Conservation (phyloP, 805 yeast genomes). For the Pichia gijzeniarum region DNA sequence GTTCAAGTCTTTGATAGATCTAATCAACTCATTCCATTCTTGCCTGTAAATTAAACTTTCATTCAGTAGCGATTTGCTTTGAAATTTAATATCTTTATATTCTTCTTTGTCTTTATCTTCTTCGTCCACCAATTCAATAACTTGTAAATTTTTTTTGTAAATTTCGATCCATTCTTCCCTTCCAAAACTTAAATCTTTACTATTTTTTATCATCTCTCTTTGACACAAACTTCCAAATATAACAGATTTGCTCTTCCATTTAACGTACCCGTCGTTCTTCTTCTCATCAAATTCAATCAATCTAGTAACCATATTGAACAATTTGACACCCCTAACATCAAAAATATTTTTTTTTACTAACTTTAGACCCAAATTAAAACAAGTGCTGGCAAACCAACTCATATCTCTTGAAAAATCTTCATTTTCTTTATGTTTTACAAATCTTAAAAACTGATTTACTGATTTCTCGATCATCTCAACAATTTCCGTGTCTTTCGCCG, state of each 20-base stretch:
- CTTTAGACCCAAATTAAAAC: slow-evolving; percentile 12
- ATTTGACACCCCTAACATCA: slow-evolving; percentile 6
- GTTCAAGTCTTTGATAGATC: not conserved
- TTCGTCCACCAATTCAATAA: not conserved
- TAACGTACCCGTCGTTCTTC: not conserved
- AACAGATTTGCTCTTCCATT: slow-evolving; percentile 9
- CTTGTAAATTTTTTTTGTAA: not conserved
- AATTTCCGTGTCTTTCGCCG: not conserved
- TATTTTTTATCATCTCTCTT: not conserved
- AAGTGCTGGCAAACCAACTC: slow-evolving; percentile 36
- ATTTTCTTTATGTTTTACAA: slow-evolving; percentile 3
- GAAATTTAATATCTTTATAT: slow-evolving; percentile 1
- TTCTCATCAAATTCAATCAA: not conserved
- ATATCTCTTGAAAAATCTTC: slow-evolving; percentile 23
- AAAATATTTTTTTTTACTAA: not conserved
- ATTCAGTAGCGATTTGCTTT: slow-evolving; percentile 5
- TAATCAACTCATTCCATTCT: not conserved
- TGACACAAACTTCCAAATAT: slow-evolving; percentile 8
- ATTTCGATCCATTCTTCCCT: not conserved
- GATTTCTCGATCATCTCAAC: slow-evolving; percentile 2
- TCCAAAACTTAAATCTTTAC: not conserved
- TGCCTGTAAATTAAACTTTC: slow-evolving; percentile 1
- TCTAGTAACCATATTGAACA: slow-evolving; percentile 5
- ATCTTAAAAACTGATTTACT: not conserved
- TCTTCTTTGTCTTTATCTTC: not conserved